Base-by-base conservation (phyloP, 169 alveolate species). In the Babesia sp. region DNA sequence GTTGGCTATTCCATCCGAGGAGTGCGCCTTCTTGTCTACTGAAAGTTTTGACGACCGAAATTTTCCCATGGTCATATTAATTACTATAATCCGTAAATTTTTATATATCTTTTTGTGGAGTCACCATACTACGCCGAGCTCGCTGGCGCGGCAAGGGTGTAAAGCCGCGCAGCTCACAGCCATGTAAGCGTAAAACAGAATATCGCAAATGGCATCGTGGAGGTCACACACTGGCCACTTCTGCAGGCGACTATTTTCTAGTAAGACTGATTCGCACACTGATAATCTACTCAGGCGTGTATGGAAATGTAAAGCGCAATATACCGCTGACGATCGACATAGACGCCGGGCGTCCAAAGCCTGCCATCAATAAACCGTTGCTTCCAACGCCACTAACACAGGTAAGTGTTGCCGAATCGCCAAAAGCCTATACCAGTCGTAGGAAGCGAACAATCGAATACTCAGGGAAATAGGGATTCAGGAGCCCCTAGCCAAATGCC, bases 311-410 rank as follows among this genome's bases (percentile, higher is more conserved):
- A 55, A 92, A 90, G 71, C 84, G 93, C 31, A 86, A 86, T 67
- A 71, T 84, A 12, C 92, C 93, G 5, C 89, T 84, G 31, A 83
- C 77, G 24, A 71, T 92, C 24, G 94, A 92, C 77, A 86, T 92
- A 55, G 93, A 90, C 58, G 87, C 96, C 26, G 90, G 90, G 39
- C 74, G 60, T 22, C 92, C 92, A 4, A 85, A 86, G 39, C 73
- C 39, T 31, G 85, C 82, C 36, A 86, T 78, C 7, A 54, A 24
- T 53, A 84, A 76, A 79, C 86, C 56, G 22, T 55, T 70, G 48
- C 83, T 29, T 75, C 90, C 60, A 55, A 56, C 72, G 46, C 93
- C 74, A 28, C 76, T 57, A 54, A 81, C 79, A 57, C 84, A 76
- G 89, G 90, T 83, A 60, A 60, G 57, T 33, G 54, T 71, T 71